Evolutionary conservation across 2,329 filamentous ascomycete species (phyloP), one percentile per base, ranked within the genome.

Genomic region (Penicillium sumatraense): DNA sequence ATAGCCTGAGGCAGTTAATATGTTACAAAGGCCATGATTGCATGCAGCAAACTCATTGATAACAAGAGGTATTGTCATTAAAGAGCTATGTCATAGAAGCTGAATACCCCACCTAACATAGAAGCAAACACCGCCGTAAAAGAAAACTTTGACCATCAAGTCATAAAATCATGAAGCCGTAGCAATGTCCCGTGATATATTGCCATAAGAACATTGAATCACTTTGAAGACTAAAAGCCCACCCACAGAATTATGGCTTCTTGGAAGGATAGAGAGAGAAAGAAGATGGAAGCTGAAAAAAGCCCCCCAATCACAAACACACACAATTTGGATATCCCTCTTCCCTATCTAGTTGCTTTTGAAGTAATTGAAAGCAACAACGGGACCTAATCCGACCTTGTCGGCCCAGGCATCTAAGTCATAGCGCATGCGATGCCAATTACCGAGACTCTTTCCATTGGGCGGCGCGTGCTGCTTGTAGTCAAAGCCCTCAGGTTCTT

Each of bases 401-500:
- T 70, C 72, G 59, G 70, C 74, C 68, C 74, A 80, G 1, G 59
- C 63, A 46, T 78, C 77, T 44, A 80, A 58, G 52, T 79, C 69
- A 58, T 72, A 83, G 14, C 79, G 64, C 59, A 81, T 75, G 14
- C 80, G 72, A 16, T 51, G 35, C 68, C 56, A 61, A 21, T 67
- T 69, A 0, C 73, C 61, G 46, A 81, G n/a, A 1, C 68, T 63
- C 53, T 75, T 68, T 0, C 72, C 75, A 20, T 65, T 64, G 7
- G 70, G 56, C 41, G 76, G 71, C 20, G 69, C 70, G 58, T 73
- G 68, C 23, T 62, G 67, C 48, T 59, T 63, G 5, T 49, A 61
- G 16, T 75, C 68, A 41, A 81, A 76, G 1, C 60, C 70, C 23
- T 53, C 64, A 0, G 80, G 80, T 65, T 83, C 78, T 58, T 81